Evolutionary conservation across 306 rosid genomes (phyloP).

Genomic region (Begonia masoniana): DNA sequence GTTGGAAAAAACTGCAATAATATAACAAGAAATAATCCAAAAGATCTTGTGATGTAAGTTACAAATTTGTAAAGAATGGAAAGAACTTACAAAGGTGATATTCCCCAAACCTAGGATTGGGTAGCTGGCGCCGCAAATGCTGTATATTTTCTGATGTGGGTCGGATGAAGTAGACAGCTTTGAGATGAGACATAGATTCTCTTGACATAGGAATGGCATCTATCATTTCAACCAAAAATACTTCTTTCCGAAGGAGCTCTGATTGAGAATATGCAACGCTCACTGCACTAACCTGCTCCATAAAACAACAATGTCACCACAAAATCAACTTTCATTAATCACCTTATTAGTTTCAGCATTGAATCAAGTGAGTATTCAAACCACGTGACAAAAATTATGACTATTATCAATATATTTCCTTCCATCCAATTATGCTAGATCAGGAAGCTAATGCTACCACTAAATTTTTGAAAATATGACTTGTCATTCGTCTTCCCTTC

Average conservation of each 20-base stretch:
- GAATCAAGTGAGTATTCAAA: background rate
- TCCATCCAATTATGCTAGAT: background rate
- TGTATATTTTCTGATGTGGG: constrained; percentile 85
- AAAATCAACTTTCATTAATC: too few species aligned
- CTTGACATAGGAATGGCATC: constrained; percentile 70
- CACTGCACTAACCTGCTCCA: constrained; percentile 69
- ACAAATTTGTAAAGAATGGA: background rate
- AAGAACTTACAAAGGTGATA: constrained; percentile 72
- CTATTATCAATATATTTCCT: too few species aligned
- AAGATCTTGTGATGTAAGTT: constrained; percentile 9
- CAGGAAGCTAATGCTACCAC: background rate
- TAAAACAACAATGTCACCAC: background rate
- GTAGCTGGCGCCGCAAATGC: constrained; percentile 61
- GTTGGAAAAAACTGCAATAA: constrained; percentile 92
- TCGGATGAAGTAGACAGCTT: constrained; percentile 77
- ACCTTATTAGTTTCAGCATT: background rate
- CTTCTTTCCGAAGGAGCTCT: constrained; percentile 88
- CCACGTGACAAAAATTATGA: background rate
- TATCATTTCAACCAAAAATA: constrained; percentile 78
- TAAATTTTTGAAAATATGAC: too few species aligned
- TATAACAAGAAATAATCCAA: constrained; percentile 36
- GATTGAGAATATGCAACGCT: constrained; percentile 92
- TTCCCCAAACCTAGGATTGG: constrained; percentile 86
- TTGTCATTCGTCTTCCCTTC: too few species aligned
- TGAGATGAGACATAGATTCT: constrained; percentile 89